Evolutionary conservation across 2,329 filamentous ascomycete genomes (phyloP).

Genomic region (Fusarium dlaminii): DNA sequence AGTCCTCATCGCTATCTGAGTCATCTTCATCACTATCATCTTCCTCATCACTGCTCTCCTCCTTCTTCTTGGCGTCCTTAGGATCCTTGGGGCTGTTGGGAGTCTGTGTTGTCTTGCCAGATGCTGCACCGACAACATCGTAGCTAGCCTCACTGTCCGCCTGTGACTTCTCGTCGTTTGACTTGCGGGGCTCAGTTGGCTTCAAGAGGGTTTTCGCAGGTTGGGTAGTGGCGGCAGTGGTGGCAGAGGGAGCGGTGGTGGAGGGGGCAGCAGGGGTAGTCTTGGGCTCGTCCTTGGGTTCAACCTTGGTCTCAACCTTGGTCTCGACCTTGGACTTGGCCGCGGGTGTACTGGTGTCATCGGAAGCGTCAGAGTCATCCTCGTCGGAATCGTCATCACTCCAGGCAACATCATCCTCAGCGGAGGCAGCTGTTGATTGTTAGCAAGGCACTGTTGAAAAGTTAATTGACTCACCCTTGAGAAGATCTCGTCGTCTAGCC

Average conservation of each 20-base stretch:
- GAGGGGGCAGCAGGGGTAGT: slow-evolving; percentile 60
- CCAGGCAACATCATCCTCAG: slow-evolving; percentile 77
- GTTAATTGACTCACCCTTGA: slow-evolving; percentile 75
- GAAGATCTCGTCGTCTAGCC: slow-evolving; percentile 83
- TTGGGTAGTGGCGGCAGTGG: slow-evolving; percentile 62
- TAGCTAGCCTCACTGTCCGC: slow-evolving; percentile 96
- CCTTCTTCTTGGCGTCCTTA: slow-evolving; percentile 47
- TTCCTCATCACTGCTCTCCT: slow-evolving; percentile 15
- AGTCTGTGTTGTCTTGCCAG: slow-evolving; percentile 80
- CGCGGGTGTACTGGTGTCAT: slow-evolving; percentile 34
- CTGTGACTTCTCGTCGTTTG: slow-evolving; percentile 89
- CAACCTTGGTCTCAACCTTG: slow-evolving; percentile 51
- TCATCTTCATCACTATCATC: slow-evolving; percentile 15
- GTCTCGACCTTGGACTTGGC: slow-evolving; percentile 40
- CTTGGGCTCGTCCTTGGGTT: slow-evolving; percentile 43
- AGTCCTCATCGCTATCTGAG: slow-evolving; percentile 70
- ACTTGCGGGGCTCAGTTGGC: slow-evolving; percentile 72
- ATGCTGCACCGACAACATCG: slow-evolving; percentile 84
- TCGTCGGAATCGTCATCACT: slow-evolving; percentile 70
- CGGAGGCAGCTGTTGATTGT: slow-evolving; percentile 64
- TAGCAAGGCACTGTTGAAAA: slow-evolving; percentile 13
- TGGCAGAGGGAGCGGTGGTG: slow-evolving; percentile 61
- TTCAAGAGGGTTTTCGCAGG: slow-evolving; percentile 62
- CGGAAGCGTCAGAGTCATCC: slow-evolving; percentile 35
- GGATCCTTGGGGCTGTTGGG: slow-evolving; percentile 73